Conservation (phyloP, 352 stramenopile species). For the Discostella stelligera region DNA sequence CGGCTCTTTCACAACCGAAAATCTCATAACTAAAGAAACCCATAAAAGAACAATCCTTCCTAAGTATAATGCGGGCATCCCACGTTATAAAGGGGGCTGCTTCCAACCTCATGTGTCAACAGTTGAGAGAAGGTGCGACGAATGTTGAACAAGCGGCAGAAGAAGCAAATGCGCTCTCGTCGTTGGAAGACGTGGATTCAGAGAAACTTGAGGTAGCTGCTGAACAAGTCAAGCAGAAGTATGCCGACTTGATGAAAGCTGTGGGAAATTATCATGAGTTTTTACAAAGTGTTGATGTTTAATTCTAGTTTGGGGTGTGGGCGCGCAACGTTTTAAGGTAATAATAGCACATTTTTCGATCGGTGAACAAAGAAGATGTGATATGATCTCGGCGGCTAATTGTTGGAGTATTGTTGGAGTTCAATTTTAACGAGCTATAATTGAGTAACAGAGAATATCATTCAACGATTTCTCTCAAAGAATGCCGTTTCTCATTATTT, state of each 20-base stretch:
- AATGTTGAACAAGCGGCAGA: constrained; percentile 64
- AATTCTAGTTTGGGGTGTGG: background rate
- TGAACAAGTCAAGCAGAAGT: constrained; percentile 51
- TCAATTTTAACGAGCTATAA: background rate
- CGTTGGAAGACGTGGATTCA: constrained; percentile 17
- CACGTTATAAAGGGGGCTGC: constrained; percentile 81
- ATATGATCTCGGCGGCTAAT: background rate
- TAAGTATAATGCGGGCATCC: constrained; percentile 67
- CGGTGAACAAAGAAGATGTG: background rate
- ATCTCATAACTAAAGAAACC: constrained; percentile 29
- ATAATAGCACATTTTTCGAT: too few species aligned
- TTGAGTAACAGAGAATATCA: too few species aligned
- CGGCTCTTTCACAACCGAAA: constrained; percentile 12
- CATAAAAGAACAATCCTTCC: constrained; percentile 57
- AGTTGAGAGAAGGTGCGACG: constrained; percentile 63
- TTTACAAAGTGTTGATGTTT: constrained; percentile 60
- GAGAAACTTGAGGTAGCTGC: constrained; percentile 22
- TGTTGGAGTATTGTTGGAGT: background rate
- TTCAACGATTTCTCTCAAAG: constrained; percentile 10
- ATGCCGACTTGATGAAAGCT: constrained; percentile 59
- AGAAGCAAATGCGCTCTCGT: constrained; percentile 33
- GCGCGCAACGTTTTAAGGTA: background rate
- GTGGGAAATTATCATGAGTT: constrained; percentile 68
- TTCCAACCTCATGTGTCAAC: constrained; percentile 78
- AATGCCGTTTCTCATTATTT: constrained; percentile 8